Conservation (phyloP, 345 rosid genomes). For the Kandelia obovata region DNA sequence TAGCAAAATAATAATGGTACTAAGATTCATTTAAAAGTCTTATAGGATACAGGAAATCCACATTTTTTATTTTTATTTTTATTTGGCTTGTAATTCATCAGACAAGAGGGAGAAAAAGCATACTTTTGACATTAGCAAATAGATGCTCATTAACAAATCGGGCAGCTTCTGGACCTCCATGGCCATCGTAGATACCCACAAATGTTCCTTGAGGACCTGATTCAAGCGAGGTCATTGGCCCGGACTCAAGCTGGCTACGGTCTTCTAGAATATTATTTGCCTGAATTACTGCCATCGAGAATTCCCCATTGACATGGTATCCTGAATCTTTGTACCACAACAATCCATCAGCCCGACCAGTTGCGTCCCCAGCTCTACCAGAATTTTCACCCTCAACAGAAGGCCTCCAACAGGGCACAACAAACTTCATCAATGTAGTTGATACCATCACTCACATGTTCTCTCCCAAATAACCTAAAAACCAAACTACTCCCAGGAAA, state of each 20-base stretch:
- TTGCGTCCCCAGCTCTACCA: conserved; percentile 46
- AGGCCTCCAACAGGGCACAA: conserved; percentile 89
- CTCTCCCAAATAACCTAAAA: conserved; percentile 60
- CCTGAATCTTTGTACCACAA: conserved; percentile 88
- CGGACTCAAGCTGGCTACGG: conserved; percentile 89
- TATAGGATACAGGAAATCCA: too few relatives aligned
- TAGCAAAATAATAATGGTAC: not conserved
- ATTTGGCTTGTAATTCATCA: conserved; percentile 1
- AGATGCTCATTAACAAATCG: conserved; percentile 70
- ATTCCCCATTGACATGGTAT: conserved; percentile 64
- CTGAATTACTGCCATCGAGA: conserved; percentile 95
- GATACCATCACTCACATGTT: conserved; percentile 87
- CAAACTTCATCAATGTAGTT: conserved; percentile 53
- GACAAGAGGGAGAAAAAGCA: conserved; percentile 20
- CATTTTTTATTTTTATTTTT: too few relatives aligned
- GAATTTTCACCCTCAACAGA: conserved; percentile 68
- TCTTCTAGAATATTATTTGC: conserved; percentile 82
- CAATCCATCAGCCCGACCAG: conserved; percentile 68
- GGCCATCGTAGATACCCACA: conserved; percentile 98
- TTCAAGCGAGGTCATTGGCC: conserved; percentile 69
- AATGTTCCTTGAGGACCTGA: conserved; percentile 87
- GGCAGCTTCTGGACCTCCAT: conserved; percentile 98
- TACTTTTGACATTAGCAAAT: conserved; percentile 67
- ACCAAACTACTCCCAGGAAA: conserved; percentile 48
- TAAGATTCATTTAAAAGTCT: not conserved